Evolutionary conservation across 2,329 filamentous ascomycete genomes (phyloP).

Genomic region (Hirsutella thompsonii): DNA sequence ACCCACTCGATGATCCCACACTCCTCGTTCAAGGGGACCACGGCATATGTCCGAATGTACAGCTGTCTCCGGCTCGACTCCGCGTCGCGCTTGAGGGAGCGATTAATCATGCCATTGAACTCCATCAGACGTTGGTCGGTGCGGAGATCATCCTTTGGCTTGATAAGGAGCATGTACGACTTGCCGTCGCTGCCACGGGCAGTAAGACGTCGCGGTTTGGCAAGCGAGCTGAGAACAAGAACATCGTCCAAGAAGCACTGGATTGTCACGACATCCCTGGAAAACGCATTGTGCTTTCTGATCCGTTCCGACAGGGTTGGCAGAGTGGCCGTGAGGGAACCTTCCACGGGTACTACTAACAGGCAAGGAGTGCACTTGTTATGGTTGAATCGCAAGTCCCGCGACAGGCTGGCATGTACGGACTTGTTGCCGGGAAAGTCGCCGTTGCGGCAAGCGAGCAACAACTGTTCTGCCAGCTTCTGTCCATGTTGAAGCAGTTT

Average conservation of each 20-base stretch:
- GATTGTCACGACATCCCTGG: conserved; percentile 75
- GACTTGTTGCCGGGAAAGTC: conserved; percentile 56
- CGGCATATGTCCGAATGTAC: conserved; percentile 94
- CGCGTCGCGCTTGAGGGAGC: conserved; percentile 80
- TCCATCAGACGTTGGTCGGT: conserved; percentile 99
- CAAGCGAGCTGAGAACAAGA: conserved; percentile 77
- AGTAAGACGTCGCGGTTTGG: conserved; percentile 81
- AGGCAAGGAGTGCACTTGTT: conserved; percentile 73
- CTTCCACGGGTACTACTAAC: conserved; percentile 81
- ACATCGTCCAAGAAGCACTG: conserved; percentile 74
- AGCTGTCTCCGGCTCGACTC: conserved; percentile 82
- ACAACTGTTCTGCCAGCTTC: conserved; percentile 68
- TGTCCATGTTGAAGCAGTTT: conserved; percentile 66
- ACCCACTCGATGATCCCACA: conserved; percentile 99
- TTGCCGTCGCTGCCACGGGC: conserved; percentile 83
- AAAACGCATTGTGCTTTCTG: conserved; percentile 74
- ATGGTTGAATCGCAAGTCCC: conserved; percentile 72
- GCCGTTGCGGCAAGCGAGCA: conserved; percentile 68
- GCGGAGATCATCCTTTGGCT: conserved; percentile 93
- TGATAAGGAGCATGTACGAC: conserved; percentile 82
- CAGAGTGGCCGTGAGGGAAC: conserved; percentile 68
- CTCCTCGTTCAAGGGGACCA: conserved; percentile 93
- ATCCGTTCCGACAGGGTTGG: conserved; percentile 61
- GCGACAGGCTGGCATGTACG: conserved; percentile 58
- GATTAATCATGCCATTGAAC: conserved; percentile 97